phyloP scores from a whole-genome alignment of 179 eudicot species.

The Sideroxylon spinosum region DNA sequence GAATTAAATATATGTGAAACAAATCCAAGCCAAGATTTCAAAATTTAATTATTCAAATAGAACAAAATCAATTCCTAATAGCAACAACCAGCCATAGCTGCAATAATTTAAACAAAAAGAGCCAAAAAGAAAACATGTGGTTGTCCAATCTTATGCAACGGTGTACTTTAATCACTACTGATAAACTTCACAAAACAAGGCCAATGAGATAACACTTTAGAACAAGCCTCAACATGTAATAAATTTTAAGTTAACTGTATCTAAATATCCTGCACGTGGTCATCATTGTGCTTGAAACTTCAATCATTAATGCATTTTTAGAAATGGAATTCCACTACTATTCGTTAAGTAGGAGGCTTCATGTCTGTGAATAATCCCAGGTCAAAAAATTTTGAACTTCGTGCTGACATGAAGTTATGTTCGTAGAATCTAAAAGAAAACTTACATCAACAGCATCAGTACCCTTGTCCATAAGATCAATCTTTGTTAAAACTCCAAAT shows the following conservation, averaged over 20 bases:
- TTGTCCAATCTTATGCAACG: too few relatives aligned
- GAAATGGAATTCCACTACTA: not conserved
- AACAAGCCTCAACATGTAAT: not conserved
- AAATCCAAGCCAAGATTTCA: not conserved
- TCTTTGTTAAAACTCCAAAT: constrained; percentile 61
- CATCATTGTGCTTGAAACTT: not conserved
- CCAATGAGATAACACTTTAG: not conserved
- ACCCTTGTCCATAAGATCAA: constrained; percentile 70
- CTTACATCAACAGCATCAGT: constrained; percentile 66
- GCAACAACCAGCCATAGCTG: not conserved
- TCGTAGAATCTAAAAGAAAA: not conserved
- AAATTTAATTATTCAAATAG: not conserved
- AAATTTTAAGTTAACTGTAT: not conserved
- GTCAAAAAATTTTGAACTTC: not conserved
- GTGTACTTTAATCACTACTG: not conserved
- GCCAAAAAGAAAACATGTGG: too few relatives aligned
- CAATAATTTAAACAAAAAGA: not conserved
- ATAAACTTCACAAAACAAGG: not conserved
- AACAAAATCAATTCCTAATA: not conserved
- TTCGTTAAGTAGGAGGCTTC: not conserved
- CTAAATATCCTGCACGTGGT: not conserved
- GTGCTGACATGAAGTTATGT: not conserved
- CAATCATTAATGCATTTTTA: not conserved
- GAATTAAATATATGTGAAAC: not conserved
- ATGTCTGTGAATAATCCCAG: not conserved